Percentiles rank a stretch among this genome's conserved stretches.
Conservation (phyloP, 345 rosid species). For the Cardamine chenopodiifolia region DNA sequence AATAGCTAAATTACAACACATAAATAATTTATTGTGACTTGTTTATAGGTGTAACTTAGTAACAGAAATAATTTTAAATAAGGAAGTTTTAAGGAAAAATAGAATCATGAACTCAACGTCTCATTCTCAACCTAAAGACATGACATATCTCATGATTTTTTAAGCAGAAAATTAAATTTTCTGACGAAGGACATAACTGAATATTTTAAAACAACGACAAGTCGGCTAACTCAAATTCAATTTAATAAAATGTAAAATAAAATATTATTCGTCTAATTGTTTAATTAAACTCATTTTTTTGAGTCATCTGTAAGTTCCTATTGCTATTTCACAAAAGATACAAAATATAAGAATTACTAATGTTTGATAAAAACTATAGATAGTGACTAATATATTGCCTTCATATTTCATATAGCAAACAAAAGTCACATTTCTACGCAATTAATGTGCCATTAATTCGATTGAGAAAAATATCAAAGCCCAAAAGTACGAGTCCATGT, state of each 20-base stretch:
- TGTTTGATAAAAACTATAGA: too few relatives aligned
- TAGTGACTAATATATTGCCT: background rate
- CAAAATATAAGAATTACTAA: too few relatives aligned
- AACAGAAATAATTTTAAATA: background rate
- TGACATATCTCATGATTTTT: background rate
- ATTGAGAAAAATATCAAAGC: background rate
- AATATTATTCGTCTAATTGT: background rate
- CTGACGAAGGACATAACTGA: too few relatives aligned
- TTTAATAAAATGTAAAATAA: too few relatives aligned
- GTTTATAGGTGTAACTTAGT: background rate
- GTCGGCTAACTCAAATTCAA: too few relatives aligned
- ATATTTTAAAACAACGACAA: too few relatives aligned
- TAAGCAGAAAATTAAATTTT: too few relatives aligned
- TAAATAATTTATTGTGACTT: background rate
- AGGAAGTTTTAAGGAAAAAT: background rate
- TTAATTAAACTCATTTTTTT: too few relatives aligned
- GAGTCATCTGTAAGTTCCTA: background rate
- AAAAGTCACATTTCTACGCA: constrained; percentile 16
- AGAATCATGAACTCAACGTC: background rate
- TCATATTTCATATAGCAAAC: constrained; percentile 10
- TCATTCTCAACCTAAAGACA: background rate
- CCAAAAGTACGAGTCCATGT: background rate
- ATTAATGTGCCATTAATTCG: constrained; percentile 1
- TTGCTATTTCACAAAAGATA: too few relatives aligned
- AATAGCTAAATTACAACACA: background rate